Conservation (phyloP, 1,284 basidiomycete genomes). For the Trametes hirsuta region DNA sequence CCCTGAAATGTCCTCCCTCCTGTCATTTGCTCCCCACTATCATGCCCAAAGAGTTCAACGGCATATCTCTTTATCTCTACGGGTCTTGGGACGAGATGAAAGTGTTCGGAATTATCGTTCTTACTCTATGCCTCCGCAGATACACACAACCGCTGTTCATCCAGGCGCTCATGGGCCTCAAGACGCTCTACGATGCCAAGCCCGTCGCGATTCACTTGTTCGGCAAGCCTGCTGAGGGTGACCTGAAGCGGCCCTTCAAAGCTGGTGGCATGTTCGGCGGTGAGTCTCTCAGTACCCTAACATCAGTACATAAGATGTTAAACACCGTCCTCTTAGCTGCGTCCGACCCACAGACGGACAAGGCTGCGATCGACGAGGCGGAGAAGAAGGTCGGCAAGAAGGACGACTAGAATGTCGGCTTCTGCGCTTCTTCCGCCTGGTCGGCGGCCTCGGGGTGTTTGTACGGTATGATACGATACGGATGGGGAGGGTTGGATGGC, state of each 20-base stretch:
- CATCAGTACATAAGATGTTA: no score
- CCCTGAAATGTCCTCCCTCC: not conserved
- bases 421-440: not conserved
- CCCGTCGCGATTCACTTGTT: slow-evolving; percentile 79
- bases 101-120: not conserved
- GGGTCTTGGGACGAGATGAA: no score
- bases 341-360: slow-evolving; percentile 77
- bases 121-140: slow-evolving; percentile 26
- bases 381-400: slow-evolving; percentile 86
- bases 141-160: slow-evolving; percentile 94
- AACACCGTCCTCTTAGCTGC: slow-evolving; percentile 28
- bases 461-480: slow-evolving; percentile 15
- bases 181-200: slow-evolving; percentile 86
- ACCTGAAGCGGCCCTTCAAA: slow-evolving; percentile 93
- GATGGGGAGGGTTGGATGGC: slow-evolving; percentile 4
- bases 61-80: no score
- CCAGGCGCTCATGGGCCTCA: slow-evolving; percentile 88
- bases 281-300: slow-evolving; percentile 35
- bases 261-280: slow-evolving; percentile 71
- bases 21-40: not conserved
- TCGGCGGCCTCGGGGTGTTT: not conserved
- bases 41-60: no score
- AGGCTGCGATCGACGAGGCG: slow-evolving; percentile 83
- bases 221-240: slow-evolving; percentile 80
- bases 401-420: slow-evolving; percentile 53